These are phyloP conservation scores for Pyrrhoderma lamaoense DNA, from an alignment of 1,284 basidiomycete genomes.

Conservation along the genomic window DNA sequence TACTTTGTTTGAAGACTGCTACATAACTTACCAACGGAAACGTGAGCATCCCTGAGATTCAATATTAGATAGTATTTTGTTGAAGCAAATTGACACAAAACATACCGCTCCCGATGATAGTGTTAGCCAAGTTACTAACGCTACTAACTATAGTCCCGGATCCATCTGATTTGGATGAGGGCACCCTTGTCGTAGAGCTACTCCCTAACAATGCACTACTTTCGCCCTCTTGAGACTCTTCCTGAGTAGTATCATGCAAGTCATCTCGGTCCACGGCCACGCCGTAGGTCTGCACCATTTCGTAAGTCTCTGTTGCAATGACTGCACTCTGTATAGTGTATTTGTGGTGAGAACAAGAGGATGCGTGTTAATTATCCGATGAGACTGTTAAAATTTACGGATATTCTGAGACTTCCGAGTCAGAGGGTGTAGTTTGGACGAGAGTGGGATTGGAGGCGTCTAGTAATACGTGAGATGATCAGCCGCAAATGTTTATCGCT, in stretches of 20 bases:
- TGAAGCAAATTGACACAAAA: conserved; percentile 20
- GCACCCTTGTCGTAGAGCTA: conserved; percentile 27
- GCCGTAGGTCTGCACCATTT: conserved; percentile 63
- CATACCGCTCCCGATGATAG: conserved; percentile 82
- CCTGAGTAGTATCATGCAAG: not conserved
- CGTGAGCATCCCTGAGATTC: conserved; percentile 64
- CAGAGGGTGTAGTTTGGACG: no score
- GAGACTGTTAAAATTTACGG: no score
- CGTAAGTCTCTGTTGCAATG: conserved; percentile 19
- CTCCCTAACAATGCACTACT: conserved; percentile 47
- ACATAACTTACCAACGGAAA: conserved; percentile 58
- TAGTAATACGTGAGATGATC: no score
- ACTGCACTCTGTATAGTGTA: not conserved
- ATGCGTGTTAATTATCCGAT: no score
- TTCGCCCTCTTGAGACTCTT: conserved; percentile 24
- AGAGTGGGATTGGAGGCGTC: no score
- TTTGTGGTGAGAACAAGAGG: no score
- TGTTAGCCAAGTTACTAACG: conserved; percentile 76
- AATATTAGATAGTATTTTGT: conserved; percentile 11
- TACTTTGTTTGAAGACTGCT: not conserved
- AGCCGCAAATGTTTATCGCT: no score
- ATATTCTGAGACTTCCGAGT: no score
- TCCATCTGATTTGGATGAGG: conserved; percentile 40
- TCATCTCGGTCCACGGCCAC: conserved; percentile 27
- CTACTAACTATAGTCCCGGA: conserved; percentile 60